These are phyloP conservation scores for Cadophora malorum DNA, from an alignment of 2,329 filamentous ascomycete genomes.

Conservation along the genomic window DNA sequence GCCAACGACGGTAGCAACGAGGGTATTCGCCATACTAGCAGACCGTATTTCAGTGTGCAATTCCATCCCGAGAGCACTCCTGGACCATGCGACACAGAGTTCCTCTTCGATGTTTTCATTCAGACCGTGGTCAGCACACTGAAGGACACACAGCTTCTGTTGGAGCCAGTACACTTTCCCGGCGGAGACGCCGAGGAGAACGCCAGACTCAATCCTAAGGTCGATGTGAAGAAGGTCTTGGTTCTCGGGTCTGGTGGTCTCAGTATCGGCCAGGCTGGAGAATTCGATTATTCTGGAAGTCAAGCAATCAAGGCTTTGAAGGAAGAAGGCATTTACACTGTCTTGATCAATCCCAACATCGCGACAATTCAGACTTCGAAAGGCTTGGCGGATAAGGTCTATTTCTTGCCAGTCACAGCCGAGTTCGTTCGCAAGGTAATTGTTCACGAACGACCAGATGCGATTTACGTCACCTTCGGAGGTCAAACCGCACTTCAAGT, in stretches of 20 bases:
- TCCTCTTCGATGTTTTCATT: slow-evolving; percentile 96
- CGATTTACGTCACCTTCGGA: slow-evolving; percentile 97
- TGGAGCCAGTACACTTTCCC: slow-evolving; percentile 81
- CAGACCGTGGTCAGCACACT: slow-evolving; percentile 78
- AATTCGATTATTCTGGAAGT: slow-evolving; percentile 98
- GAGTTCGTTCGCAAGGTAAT: slow-evolving; percentile 99
- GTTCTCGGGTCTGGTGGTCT: slow-evolving; percentile 94
- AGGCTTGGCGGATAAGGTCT: slow-evolving; percentile 96
- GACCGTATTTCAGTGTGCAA: slow-evolving; percentile 98
- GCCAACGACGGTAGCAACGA: slow-evolving; percentile 99
- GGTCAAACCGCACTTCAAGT: slow-evolving; percentile 97
- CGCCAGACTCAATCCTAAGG: slow-evolving; percentile 74
- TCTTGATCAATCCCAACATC: slow-evolving; percentile 99
- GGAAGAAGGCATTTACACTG: slow-evolving; percentile 96
- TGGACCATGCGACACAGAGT: slow-evolving; percentile 94
- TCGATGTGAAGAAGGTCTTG: slow-evolving; percentile 91
- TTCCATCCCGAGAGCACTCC: slow-evolving; percentile 98
- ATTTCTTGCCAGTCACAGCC: slow-evolving; percentile 95
- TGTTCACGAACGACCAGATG: slow-evolving; percentile 89
- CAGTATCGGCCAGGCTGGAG: slow-evolving; percentile 96
- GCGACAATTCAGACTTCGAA: slow-evolving; percentile 99
- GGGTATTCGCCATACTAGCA: slow-evolving; percentile 85
- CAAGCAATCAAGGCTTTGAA: slow-evolving; percentile 99
- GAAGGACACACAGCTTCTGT: slow-evolving; percentile 69
- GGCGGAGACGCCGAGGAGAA: slow-evolving; percentile 85